Evolutionary conservation across 75 land plant genomes (phyloP).

Genomic region (Ceratopteris richardii): DNA sequence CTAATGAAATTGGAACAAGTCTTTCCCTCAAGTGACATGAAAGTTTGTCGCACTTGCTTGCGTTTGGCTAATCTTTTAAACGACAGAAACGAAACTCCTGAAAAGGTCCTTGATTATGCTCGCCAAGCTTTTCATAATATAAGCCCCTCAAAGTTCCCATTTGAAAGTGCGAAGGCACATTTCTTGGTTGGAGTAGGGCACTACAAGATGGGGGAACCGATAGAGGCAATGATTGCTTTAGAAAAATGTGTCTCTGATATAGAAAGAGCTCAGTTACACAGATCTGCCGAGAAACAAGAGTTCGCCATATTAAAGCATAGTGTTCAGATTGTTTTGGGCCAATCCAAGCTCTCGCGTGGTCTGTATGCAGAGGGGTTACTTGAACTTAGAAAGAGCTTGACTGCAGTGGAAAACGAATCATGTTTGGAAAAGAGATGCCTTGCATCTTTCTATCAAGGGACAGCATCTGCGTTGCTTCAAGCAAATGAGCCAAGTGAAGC

Average conservation of each 20-base stretch:
- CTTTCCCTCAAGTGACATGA: not conserved
- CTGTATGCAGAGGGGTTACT: not conserved
- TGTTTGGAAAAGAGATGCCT: not conserved
- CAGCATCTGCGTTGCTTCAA: not conserved
- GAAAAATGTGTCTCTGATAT: not conserved
- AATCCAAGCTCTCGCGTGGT: not conserved
- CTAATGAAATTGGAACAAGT: not conserved
- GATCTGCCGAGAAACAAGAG: not conserved
- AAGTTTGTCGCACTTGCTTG: not conserved
- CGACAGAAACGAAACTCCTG: not conserved
- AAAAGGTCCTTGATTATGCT: not conserved
- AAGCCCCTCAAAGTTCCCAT: not conserved
- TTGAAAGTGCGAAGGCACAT: not conserved
- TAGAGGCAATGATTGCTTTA: not conserved
- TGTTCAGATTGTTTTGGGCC: not conserved
- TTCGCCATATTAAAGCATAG: not conserved
- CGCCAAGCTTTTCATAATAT: slow-evolving; percentile 1
- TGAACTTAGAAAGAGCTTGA: not conserved
- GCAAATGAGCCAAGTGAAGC: not conserved
- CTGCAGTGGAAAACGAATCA: not conserved
- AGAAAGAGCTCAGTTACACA: not conserved
- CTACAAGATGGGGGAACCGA: not conserved
- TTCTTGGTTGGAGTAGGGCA: not conserved
- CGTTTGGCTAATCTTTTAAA: not conserved
- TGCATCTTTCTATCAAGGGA: not conserved